Conservation (phyloP, 2,329 filamentous ascomycete species). For the Trichoderma simmonsii region DNA sequence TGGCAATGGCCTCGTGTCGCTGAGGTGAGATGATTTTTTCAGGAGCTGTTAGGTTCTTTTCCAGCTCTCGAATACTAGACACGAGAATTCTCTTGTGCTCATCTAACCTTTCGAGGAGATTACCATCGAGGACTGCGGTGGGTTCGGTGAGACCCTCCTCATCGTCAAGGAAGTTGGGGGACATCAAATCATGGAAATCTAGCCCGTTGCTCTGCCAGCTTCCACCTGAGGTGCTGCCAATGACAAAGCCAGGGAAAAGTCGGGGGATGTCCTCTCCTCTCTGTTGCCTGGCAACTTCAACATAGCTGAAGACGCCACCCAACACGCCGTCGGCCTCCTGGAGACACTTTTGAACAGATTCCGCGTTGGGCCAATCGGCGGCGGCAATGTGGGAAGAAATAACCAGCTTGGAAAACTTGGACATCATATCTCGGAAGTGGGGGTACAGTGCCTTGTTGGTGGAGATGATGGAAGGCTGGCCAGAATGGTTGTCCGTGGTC, state of each 20-base stretch:
- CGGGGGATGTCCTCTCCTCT: slow-evolving; percentile 89
- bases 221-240: slow-evolving; percentile 77
- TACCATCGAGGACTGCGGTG: slow-evolving; percentile 68
- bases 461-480: slow-evolving; percentile 98
- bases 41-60: slow-evolving; percentile 73
- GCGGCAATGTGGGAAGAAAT: slow-evolving; percentile 97
- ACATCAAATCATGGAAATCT: slow-evolving; percentile 64
- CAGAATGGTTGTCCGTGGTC: slow-evolving; percentile 97
- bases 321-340: slow-evolving; percentile 97
- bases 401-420: slow-evolving; percentile 97
- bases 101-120: slow-evolving; percentile 77
- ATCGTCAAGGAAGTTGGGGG: slow-evolving; percentile 83
- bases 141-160: slow-evolving; percentile 72
- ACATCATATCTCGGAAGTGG: slow-evolving; percentile 99
- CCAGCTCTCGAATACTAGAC: slow-evolving; percentile 80
- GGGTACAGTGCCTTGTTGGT: slow-evolving; percentile 97
- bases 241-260: slow-evolving; percentile 89
- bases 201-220: slow-evolving; percentile 78
- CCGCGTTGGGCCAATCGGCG: slow-evolving; percentile 89
- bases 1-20: slow-evolving; percentile 75
- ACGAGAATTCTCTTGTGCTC: slow-evolving; percentile 81
- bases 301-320: slow-evolving; percentile 90
- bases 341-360: slow-evolving; percentile 91
- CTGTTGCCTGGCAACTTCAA: slow-evolving; percentile 91
- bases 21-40: slow-evolving; percentile 80